Conservation (phyloP, 139 green algal species). For the Mychonastes homosphaera region DNA sequence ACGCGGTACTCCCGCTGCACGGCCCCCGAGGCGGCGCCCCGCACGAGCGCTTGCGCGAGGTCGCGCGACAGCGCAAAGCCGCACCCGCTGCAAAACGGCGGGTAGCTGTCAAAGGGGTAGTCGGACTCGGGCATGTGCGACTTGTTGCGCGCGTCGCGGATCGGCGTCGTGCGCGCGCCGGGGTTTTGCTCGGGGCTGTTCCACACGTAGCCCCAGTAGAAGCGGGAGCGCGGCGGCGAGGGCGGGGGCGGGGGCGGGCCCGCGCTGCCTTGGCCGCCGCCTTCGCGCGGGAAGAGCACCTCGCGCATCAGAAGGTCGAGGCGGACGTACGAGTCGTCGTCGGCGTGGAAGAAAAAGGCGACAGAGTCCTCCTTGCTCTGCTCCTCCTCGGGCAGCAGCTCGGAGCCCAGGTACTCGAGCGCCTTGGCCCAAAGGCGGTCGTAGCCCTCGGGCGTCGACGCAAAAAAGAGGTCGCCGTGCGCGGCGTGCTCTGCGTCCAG, state of each 20-base stretch:
- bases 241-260: no score
- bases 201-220: slow-evolving; percentile 61
- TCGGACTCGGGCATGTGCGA: slow-evolving; percentile 42
- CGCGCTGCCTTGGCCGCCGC: no score
- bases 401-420: background rate
- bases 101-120: slow-evolving; percentile 51
- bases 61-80: slow-evolving; percentile 50
- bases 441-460: slow-evolving; percentile 38
- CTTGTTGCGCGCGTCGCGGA: slow-evolving; percentile 53
- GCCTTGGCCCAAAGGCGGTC: slow-evolving; percentile 43
- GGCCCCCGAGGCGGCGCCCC: no score
- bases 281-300: slow-evolving; percentile 27
- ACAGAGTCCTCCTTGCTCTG: background rate
- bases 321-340: slow-evolving; percentile 52
- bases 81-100: slow-evolving; percentile 49
- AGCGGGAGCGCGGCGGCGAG: slow-evolving; percentile 20
- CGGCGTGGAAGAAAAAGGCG: slow-evolving; percentile 44
- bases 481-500: slow-evolving; percentile 14
- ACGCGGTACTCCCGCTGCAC: background rate
- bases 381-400: background rate
- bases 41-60: slow-evolving; percentile 24
- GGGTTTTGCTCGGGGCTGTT: no score
- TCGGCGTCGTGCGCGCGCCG: slow-evolving; percentile 34
- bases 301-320: slow-evolving; percentile 43
- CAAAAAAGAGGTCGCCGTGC: slow-evolving; percentile 28